Conservation (phyloP, 257 asterid genomes). For the Petrea volubilis region DNA sequence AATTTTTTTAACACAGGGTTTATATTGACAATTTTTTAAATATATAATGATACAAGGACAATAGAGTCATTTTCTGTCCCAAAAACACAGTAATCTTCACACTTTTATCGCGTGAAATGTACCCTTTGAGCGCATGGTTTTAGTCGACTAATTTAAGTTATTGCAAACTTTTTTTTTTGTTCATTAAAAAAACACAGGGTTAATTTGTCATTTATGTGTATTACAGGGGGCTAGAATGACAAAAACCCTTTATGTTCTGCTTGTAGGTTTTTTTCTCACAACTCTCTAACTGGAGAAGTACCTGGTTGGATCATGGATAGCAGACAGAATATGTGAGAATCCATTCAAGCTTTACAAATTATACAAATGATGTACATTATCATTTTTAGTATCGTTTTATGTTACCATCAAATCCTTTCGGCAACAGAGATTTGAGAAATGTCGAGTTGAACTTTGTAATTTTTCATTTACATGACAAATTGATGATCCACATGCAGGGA, state of each 20-base stretch:
- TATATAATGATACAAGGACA: too few relatives aligned
- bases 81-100: too few relatives aligned
- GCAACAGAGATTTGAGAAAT: not conserved
- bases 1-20: too few relatives aligned
- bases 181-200: too few relatives aligned
- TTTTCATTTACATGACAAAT: not conserved
- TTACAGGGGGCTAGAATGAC: too few relatives aligned
- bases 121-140: too few relatives aligned
- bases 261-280: constrained; percentile 71
- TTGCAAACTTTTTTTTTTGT: too few relatives aligned
- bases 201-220: too few relatives aligned
- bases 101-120: too few relatives aligned
- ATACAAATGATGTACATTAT: not conserved
- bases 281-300: constrained; percentile 66
- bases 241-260: constrained; percentile 13
- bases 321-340: constrained; percentile 50
- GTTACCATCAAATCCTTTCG: not conserved
- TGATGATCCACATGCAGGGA: constrained; percentile 59
- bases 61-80: too few relatives aligned
- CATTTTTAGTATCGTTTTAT: not conserved
- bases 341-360: constrained; percentile 1
- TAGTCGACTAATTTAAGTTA: too few relatives aligned
- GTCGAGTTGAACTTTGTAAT: not conserved
- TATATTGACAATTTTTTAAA: too few relatives aligned
- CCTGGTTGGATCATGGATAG: constrained; percentile 57